phyloP scores from a whole-genome alignment of 345 rosid species.

The Citrus trifoliata region DNA sequence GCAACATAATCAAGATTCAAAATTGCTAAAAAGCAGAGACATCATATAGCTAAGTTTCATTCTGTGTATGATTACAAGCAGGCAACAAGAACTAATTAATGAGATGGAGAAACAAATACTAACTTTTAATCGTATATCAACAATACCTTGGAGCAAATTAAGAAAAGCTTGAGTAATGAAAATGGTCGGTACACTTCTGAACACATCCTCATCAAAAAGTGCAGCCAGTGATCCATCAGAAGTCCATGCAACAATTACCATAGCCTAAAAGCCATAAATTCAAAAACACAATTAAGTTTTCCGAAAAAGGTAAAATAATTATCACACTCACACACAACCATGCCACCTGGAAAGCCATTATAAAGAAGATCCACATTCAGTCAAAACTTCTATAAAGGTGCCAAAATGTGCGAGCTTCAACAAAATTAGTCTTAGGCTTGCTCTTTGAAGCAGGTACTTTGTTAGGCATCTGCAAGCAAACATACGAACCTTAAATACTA shows the following conservation, averaged over 20 bases:
- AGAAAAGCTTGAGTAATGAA: slow-evolving; percentile 89
- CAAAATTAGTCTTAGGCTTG: slow-evolving; percentile 95
- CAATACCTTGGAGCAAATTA: slow-evolving; percentile 76
- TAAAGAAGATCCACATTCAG: slow-evolving; percentile 95
- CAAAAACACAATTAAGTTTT: slow-evolving; percentile 11
- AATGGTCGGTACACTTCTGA: slow-evolving; percentile 63
- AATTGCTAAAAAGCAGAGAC: slow-evolving; percentile 6
- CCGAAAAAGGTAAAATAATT: slow-evolving; percentile 8
- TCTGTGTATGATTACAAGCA: background rate
- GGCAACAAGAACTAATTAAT: background rate
- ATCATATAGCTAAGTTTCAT: background rate
- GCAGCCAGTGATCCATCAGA: slow-evolving; percentile 64
- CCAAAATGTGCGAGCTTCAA: slow-evolving; percentile 95
- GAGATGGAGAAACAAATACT: background rate
- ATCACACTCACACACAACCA: slow-evolving; percentile 13
- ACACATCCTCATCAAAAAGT: slow-evolving; percentile 58
- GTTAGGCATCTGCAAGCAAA: no score
- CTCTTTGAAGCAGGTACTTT: slow-evolving; percentile 32
- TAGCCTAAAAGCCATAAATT: slow-evolving; percentile 54
- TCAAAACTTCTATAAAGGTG: slow-evolving; percentile 93
- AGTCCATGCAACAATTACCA: slow-evolving; percentile 86
- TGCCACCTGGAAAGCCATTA: slow-evolving; percentile 80
- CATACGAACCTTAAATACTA: no score
- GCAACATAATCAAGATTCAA: slow-evolving; percentile 4
- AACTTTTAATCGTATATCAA: background rate